Conservation (phyloP, 495 filamentous ascomycete species). For the Filosporella fistucella region DNA sequence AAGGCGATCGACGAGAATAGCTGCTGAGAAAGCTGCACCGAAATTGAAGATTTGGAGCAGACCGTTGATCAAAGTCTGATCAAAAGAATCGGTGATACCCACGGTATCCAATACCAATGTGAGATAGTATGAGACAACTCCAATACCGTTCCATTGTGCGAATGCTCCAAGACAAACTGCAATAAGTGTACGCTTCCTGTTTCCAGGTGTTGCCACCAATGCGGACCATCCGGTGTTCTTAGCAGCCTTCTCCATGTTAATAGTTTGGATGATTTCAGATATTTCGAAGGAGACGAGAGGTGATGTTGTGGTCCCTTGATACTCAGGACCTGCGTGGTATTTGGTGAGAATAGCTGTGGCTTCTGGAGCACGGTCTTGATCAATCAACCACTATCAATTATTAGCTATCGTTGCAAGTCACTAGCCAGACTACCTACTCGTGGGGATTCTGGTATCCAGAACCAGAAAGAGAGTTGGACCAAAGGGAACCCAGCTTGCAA, state of each 20-base stretch:
- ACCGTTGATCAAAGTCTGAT: slow-evolving; percentile 31
- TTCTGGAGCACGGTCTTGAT: no score
- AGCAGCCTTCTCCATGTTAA: not conserved
- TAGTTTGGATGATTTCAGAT: not conserved
- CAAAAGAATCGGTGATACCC: slow-evolving; percentile 27
- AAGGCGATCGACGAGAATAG: slow-evolving; percentile 5
- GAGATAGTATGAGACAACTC: slow-evolving; percentile 26
- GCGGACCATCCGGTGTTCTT: not conserved
- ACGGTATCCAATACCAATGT: slow-evolving; percentile 15
- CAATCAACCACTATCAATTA: no score
- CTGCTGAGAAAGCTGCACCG: slow-evolving; percentile 2
- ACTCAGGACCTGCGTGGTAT: no score
- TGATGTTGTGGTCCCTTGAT: no score
- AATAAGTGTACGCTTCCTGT: slow-evolving; percentile 1
- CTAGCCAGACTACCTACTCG: no score
- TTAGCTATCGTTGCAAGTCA: no score
- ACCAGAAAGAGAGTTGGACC: no score
- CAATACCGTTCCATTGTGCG: slow-evolving; percentile 21
- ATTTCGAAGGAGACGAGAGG: not conserved
- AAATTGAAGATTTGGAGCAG: slow-evolving; percentile 11
- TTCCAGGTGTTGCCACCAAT: slow-evolving; percentile 2
- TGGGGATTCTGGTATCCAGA: no score
- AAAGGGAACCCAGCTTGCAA: no score
- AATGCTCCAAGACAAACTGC: slow-evolving; percentile 19
- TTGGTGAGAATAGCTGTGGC: no score